Base-by-base conservation (phyloP, 129 eudicot species). In the Flaveria brownii region DNA sequence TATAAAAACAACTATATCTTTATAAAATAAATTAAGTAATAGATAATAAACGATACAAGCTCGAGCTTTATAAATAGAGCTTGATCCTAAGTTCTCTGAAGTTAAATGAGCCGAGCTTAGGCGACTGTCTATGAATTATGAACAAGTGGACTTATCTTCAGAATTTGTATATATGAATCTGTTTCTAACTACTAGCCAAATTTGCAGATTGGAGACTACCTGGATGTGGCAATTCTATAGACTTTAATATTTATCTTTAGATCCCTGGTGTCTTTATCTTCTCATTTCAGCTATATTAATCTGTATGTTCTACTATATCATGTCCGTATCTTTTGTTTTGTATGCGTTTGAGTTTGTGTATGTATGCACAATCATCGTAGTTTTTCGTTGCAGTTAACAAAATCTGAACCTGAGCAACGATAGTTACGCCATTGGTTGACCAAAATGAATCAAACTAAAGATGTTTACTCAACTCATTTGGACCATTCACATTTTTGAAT, bases 121-220 rank as follows among this genome's bases (percentile, higher is more conserved):
- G 50, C 13, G 50, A 8, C 50, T 7, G 5, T 36, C 41, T 5
- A 5, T 36, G 41, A 10, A 9, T 45, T 0, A 10, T 45, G 55
- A 50, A 13, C n/a, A 50, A 14, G 7, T 4, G 17, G 17, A 13
- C 12, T 22, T 23, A 13, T 25, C 28, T 61, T 61, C 9, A 13
- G 52, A 54, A 28, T 33, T 8, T 63, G 0, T 5, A 62, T 64
- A 1, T 47, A 12, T 72, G 59, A 55, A 46, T 14, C 26, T 15
- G 43, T 69, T 33, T 49, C 78, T 82, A 64, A 82, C 54, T 9
- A 18, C 57, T 30, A 11, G 41, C 30, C 9, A 25, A 78, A 66
- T 76, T 54, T 81, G 82, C 96, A 92, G 97, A 89, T 92, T 46
- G 97, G 97, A 55, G 97, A 92, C 78, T 92, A 92, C 80, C 84